Percentiles rank a stretch among this genome's conserved stretches.
Evolutionary conservation across 192 early-diverging fungal genomes (phyloP).

Genomic region (Coemansia sp.): DNA sequence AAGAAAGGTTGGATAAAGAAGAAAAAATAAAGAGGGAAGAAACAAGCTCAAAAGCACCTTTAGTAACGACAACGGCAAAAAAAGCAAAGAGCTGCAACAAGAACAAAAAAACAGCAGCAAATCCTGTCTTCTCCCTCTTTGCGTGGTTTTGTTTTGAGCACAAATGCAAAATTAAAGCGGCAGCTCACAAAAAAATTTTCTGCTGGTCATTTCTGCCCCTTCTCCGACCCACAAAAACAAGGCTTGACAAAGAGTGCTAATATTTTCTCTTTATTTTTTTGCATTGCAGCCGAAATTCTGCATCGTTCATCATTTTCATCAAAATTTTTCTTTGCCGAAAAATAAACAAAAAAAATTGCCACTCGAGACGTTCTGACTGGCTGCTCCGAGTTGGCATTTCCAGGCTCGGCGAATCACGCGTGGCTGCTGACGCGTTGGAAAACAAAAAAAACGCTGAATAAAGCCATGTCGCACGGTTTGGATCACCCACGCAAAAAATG

Average conservation of each 20-base stretch:
- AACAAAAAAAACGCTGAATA: too few relatives aligned
- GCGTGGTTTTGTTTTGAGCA: not conserved
- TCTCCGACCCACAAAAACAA: not conserved
- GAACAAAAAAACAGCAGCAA: too few relatives aligned
- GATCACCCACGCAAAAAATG: not conserved
- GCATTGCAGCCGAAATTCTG: not conserved
- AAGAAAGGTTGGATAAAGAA: not conserved
- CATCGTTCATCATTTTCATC: not conserved
- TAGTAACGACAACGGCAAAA: not conserved
- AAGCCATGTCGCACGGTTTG: not conserved
- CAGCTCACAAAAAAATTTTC: not conserved
- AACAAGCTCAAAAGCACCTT: not conserved
- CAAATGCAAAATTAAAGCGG: not conserved
- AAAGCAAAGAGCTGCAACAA: not conserved
- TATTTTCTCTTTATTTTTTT: not conserved
- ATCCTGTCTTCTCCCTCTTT: not conserved
- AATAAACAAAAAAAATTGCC: not conserved
- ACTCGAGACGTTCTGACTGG: not conserved
- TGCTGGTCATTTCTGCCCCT: not conserved
- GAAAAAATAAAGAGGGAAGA: not conserved
- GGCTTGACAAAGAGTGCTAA: not conserved
- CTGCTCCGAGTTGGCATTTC: not conserved
- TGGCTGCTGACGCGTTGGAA: constrained; percentile 1
- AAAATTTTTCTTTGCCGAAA: constrained; percentile 4
- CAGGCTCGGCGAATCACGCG: not conserved